Percentiles rank a stretch among this genome's conserved stretches.
Evolutionary conservation across 129 eudicot species (phyloP).

Genomic region (Dittrichia graveolens): DNA sequence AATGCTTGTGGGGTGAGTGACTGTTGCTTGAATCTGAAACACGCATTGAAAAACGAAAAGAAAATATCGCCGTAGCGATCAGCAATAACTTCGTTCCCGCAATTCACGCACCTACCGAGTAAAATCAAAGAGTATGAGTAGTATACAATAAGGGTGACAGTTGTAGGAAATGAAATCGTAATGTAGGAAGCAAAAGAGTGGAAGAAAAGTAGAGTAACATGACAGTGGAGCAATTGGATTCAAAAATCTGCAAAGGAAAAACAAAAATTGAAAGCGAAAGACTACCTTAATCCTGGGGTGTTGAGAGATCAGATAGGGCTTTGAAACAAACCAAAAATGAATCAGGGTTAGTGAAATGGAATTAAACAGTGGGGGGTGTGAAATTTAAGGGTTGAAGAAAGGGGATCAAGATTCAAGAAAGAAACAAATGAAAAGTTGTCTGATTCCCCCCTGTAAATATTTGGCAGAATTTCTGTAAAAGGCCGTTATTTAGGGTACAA

Average conservation of each 20-base stretch:
- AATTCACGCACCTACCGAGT: constrained; percentile 17
- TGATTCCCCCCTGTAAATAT: constrained; percentile 25
- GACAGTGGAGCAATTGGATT: constrained; percentile 27
- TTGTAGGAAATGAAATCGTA: constrained; percentile 13
- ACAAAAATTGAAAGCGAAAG: constrained; percentile 26
- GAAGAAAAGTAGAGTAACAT: neutral
- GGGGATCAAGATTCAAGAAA: constrained; percentile 38
- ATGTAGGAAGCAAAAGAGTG: constrained; percentile 10
- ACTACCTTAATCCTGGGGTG: constrained; percentile 18
- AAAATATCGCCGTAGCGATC: constrained; percentile 27
- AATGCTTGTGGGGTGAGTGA: constrained; percentile 30
- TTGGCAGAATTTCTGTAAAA: constrained; percentile 33
- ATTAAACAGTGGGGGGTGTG: constrained; percentile 26
- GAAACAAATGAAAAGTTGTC: constrained; percentile 36
- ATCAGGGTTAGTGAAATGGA: constrained; percentile 32
- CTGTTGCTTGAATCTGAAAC: constrained; percentile 34
- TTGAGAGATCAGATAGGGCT: constrained; percentile 22
- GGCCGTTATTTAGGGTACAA: constrained; percentile 33
- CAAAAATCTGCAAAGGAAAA: neutral
- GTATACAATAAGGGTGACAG: neutral
- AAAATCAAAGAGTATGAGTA: constrained; percentile 15
- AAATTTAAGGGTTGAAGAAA: constrained; percentile 12
- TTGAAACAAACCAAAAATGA: neutral
- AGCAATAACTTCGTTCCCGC: constrained; percentile 3
- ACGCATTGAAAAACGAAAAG: constrained; percentile 16